phyloP scores from a whole-genome alignment of 202 grass and related monocot genomes.

The Thinopyrum obtusiflorum region DNA sequence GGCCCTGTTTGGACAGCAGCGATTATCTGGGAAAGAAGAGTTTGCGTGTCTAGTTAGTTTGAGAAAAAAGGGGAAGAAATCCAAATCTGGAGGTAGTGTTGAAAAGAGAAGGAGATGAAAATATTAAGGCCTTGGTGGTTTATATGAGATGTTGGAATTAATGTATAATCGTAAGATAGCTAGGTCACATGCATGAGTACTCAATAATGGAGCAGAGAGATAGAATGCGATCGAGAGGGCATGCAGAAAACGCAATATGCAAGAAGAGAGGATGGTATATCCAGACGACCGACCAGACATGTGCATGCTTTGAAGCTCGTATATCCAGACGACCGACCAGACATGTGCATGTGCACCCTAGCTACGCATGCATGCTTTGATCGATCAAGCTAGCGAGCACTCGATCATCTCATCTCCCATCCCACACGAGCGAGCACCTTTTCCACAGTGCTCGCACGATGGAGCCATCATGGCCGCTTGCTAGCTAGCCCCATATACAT shows the following conservation, averaged over 20 bases:
- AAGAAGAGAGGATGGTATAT: background rate
- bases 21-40: no score
- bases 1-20: background rate
- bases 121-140: background rate
- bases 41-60: no score
- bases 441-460: conserved; percentile 41
- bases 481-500: background rate
- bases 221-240: no score
- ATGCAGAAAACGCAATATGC: no score
- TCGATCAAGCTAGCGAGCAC: background rate
- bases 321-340: background rate
- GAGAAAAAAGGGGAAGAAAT: no score
- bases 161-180: background rate
- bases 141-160: background rate
- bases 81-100: no score
- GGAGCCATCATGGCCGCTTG: conserved; percentile 32
- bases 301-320: no score
- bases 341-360: conserved; percentile 27
- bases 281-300: background rate
- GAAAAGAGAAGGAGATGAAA: background rate
- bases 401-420: conserved; percentile 20
- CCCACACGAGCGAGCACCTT: conserved; percentile 32
- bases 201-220: conserved; percentile 29
- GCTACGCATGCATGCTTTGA: background rate
- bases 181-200: conserved; percentile 22